Conservation (phyloP, 2,329 filamentous ascomycete genomes). For the Gremmenia infestans region DNA sequence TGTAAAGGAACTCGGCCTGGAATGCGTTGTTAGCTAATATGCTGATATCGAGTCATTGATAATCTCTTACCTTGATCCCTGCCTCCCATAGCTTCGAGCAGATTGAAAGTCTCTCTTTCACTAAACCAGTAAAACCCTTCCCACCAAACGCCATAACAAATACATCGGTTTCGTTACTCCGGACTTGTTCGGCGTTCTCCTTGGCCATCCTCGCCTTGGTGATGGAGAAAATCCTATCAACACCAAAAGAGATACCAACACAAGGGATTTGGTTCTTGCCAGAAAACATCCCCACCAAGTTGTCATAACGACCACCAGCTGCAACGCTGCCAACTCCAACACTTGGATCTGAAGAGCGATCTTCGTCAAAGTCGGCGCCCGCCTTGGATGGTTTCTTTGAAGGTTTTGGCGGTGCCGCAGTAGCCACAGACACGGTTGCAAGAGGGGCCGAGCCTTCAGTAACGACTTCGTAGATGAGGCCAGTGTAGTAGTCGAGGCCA, state of each 20-base stretch:
- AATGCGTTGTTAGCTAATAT: conserved; percentile 4
- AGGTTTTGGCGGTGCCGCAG: conserved; percentile 34
- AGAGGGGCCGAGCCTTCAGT: conserved; percentile 62
- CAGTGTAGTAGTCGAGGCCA: conserved; percentile 84
- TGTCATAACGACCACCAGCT: conserved; percentile 86
- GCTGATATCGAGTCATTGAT: conserved; percentile 8
- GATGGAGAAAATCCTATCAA: conserved; percentile 93
- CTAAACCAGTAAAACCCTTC: conserved; percentile 73
- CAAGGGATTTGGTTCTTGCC: conserved; percentile 83
- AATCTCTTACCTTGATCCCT: conserved; percentile 64
- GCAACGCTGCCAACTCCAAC: conserved; percentile 84
- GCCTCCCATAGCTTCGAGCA: conserved; percentile 76
- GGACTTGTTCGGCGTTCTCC: conserved; percentile 47
- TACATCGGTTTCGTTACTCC: conserved; percentile 77
- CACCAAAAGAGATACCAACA: conserved; percentile 87
- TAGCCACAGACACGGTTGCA: conserved; percentile 34
- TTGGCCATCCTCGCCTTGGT: conserved; percentile 71
- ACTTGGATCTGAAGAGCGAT: conserved; percentile 72
- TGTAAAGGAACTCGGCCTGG: conserved; percentile 79
- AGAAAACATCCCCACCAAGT: conserved; percentile 90
- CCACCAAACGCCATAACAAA: conserved; percentile 94
- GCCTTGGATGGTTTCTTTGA: conserved; percentile 42
- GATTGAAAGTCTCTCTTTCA: conserved; percentile 80
- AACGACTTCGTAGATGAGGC: conserved; percentile 71
- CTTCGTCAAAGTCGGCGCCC: conserved; percentile 48